Evolutionary conservation across 768 basidiomycete species (phyloP), one percentile per base, ranked within the genome.

Genomic region (Lentinula edodes): DNA sequence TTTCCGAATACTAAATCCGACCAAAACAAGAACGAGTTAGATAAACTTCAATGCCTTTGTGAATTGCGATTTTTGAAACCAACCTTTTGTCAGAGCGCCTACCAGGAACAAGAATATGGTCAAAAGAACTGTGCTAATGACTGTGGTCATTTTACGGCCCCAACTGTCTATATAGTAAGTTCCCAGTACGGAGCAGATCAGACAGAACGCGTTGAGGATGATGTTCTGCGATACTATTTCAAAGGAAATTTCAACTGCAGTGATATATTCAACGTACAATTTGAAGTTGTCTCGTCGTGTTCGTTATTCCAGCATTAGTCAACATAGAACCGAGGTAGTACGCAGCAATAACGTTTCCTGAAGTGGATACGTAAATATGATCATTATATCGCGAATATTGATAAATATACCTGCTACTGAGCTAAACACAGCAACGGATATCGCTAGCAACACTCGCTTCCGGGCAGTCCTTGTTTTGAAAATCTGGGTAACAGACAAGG

Each of bases 311-410:
- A 16, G 67, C 67, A 36, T 68, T 67, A n/a, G 36, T 41, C 28
- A 68, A 59, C 67, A 68, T 68, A 4, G 58, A 32, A 51, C 66
- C 67, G 7, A 68, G 53, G 52, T 68, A 68, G 41, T 68, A 68
- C 16, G 66, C 66, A 4, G 65, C 66, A 15, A 67, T 64, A 45
- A 68, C 67, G 53, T 68, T 68, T 12, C 67, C 67, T 68, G n/a
- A 2, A 6, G 5, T 23, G 2, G 20, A 48, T 10, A 7, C 9
- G 8, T 23, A 13, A 39, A 36, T 15, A 52, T 42, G n/a, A 32
- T 10, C 18, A 3, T 10, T 38, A 18, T 20, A 38, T 7, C 38
- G 35, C 38, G 18, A 23, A 39, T 23, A 3, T 32, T 13, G 7
- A 1, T 32, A 56, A 59, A 16, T 16, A 12, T 46, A 68, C 67